Conservation (phyloP, 1,284 basidiomycete genomes). For the Tilletia setariae region DNA sequence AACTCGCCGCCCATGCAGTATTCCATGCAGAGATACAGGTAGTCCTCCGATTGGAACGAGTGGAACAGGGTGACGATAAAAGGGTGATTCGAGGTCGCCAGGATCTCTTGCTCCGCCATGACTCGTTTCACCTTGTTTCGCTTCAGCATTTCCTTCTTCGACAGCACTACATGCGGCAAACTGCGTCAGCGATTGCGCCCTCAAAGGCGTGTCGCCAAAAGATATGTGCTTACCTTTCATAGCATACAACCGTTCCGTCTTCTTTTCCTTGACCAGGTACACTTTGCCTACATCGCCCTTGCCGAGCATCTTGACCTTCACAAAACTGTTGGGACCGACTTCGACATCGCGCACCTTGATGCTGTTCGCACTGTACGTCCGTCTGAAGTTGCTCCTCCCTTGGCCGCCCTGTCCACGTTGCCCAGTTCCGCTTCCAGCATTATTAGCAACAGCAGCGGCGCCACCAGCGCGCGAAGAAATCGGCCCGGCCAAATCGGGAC, state of each 20-base stretch:
- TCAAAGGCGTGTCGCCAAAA: too few relatives aligned
- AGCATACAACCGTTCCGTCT: slow-evolving; percentile 47
- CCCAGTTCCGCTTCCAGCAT: slow-evolving; percentile 41
- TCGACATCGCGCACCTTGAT: slow-evolving; percentile 74
- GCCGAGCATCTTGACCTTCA: slow-evolving; percentile 53
- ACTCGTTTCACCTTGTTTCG: slow-evolving; percentile 54
- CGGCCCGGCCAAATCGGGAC: background rate
- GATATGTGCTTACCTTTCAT: slow-evolving; percentile 48
- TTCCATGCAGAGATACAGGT: slow-evolving; percentile 54
- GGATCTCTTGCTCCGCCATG: slow-evolving; percentile 52
- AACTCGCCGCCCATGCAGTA: slow-evolving; percentile 99
- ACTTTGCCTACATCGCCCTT: slow-evolving; percentile 54
- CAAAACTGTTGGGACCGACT: slow-evolving; percentile 49
- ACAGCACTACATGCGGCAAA: slow-evolving; percentile 30
- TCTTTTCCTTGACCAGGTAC: slow-evolving; percentile 49
- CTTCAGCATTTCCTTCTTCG: slow-evolving; percentile 54
- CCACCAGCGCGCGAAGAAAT: slow-evolving; percentile 58
- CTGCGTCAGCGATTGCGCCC: too few relatives aligned
- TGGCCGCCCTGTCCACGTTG: slow-evolving; percentile 57
- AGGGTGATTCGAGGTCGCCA: slow-evolving; percentile 51
- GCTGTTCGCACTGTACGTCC: slow-evolving; percentile 95
- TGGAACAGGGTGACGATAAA: slow-evolving; percentile 54
- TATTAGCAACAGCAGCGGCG: slow-evolving; percentile 54
- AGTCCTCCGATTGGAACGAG: slow-evolving; percentile 53
- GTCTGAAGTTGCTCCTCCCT: slow-evolving; percentile 69